A percentile compares a stretch with the other conserved stretches of the same genome.
phyloP scores from a whole-genome alignment of 2,329 filamentous ascomycete genomes.

The Neonectria faginata region DNA sequence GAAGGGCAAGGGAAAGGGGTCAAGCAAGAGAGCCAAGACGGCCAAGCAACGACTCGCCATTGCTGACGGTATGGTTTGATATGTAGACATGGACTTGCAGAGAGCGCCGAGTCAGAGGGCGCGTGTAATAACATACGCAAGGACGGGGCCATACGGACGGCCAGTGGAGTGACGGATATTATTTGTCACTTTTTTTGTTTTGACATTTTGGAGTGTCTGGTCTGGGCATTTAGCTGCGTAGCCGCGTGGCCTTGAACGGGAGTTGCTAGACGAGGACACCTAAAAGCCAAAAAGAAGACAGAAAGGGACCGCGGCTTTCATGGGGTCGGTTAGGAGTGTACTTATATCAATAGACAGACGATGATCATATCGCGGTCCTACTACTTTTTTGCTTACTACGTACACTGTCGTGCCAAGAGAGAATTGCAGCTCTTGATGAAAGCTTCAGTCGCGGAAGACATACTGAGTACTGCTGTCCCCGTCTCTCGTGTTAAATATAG shows the following conservation, averaged over 20 bases:
- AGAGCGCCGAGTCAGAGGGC: constrained; percentile 24
- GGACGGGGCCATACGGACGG: constrained; percentile 28
- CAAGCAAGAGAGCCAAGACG: constrained; percentile 70
- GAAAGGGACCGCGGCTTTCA: constrained; percentile 20
- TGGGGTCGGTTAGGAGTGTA: constrained; percentile 38
- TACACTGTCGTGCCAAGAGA: background rate
- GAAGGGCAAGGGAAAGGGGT: constrained; percentile 68
- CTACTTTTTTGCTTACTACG: background rate
- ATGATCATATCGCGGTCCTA: constrained; percentile 26
- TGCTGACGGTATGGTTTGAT: constrained; percentile 65
- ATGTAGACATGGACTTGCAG: constrained; percentile 31
- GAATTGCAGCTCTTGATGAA: background rate
- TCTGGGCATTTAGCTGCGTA: constrained; percentile 14
- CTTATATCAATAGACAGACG: constrained; percentile 46
- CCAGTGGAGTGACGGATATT: constrained; percentile 29
- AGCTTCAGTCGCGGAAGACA: background rate
- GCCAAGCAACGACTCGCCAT: constrained; percentile 76
- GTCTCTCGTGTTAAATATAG: background rate
- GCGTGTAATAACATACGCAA: constrained; percentile 41
- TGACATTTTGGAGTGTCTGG: constrained; percentile 16
- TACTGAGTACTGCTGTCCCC: too few species aligned
- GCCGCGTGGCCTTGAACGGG: constrained; percentile 21
- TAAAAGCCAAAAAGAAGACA: constrained; percentile 35
- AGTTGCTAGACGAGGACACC: constrained; percentile 40
- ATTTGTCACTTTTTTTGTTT: constrained; percentile 21